phyloP scores from a whole-genome alignment of 805 yeast species.

The Tetrapisispora nanseiensis region DNA sequence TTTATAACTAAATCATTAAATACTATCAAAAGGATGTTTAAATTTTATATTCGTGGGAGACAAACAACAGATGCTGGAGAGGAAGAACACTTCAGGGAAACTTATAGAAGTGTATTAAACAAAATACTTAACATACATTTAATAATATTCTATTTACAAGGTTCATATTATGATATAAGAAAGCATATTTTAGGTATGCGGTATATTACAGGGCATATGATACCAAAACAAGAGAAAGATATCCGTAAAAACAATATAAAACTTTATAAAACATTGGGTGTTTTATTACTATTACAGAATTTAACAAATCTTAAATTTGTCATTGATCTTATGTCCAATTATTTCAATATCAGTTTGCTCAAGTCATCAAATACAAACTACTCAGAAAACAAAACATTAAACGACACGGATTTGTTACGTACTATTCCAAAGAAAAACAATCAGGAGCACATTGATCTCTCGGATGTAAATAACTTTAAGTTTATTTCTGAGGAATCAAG shows the following conservation, averaged over 20 bases:
- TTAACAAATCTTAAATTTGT: conserved; percentile 29
- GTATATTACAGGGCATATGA: conserved; percentile 62
- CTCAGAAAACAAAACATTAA: not conserved
- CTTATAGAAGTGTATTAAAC: conserved; percentile 37
- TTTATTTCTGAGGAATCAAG: conserved; percentile 65
- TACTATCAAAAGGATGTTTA: too few relatives aligned
- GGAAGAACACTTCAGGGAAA: not conserved
- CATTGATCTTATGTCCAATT: not conserved
- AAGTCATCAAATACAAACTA: not conserved
- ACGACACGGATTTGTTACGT: too few relatives aligned
- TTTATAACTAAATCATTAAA: conserved; percentile 16
- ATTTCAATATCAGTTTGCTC: not conserved
- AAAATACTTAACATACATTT: conserved; percentile 57
- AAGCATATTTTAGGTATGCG: conserved; percentile 73
- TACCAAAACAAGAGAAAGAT: conserved; percentile 29
- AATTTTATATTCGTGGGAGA: too few relatives aligned
- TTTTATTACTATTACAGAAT: conserved; percentile 45
- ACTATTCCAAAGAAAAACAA: conserved; percentile 9
- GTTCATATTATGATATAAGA: conserved; percentile 68
- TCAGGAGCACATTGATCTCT: conserved; percentile 36
- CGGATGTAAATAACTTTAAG: conserved; percentile 47
- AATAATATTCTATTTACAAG: conserved; percentile 74
- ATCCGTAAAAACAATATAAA: conserved; percentile 31
- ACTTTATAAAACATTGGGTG: conserved; percentile 68
- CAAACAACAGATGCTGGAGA: too few relatives aligned